A percentile compares a stretch with the other conserved stretches of the same genome.
Conservation (phyloP, 202 grass and related monocot genomes). For the Setaria italica region DNA sequence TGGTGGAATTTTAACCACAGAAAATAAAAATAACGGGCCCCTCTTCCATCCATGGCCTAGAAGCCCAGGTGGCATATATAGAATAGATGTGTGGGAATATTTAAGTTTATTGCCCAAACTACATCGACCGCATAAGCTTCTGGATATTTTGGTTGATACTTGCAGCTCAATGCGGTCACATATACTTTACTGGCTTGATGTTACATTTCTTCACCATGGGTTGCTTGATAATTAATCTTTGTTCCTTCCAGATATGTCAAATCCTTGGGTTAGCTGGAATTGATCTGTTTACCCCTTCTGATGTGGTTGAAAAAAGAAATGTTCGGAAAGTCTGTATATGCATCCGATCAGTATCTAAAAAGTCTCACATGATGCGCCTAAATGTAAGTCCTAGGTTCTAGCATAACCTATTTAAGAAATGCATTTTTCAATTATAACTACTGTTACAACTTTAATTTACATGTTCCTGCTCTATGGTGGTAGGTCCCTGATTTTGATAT, state of each 20-base stretch:
- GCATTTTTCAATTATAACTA: background rate
- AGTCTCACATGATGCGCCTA: conserved; percentile 54
- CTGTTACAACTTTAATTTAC: background rate
- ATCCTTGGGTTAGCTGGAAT: conserved; percentile 80
- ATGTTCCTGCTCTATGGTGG: conserved; percentile 28
- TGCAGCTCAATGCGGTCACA: background rate
- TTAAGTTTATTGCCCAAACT: background rate
- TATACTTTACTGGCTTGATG: conserved; percentile 27
- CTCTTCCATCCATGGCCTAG: background rate
- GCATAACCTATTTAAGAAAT: background rate
- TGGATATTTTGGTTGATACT: conserved; percentile 1
- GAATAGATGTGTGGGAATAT: background rate
- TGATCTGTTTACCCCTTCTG: conserved; percentile 90
- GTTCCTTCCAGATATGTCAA: conserved; percentile 77
- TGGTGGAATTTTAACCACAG: background rate
- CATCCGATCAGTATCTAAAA: conserved; percentile 82
- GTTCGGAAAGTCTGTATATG: conserved; percentile 86
- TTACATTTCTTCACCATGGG: conserved; percentile 17
- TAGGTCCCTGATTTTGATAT: conserved; percentile 96
- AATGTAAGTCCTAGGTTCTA: conserved; percentile 60
- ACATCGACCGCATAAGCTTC: background rate
- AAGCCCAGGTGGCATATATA: background rate
- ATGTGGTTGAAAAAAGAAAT: conserved; percentile 94
- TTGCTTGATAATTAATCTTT: conserved; percentile 25
- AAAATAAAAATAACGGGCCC: background rate